A percentile compares a stretch with the other conserved stretches of the same genome.
Evolutionary conservation across 257 asterid species (phyloP).

Genomic region (Schizonepeta tenuifolia): DNA sequence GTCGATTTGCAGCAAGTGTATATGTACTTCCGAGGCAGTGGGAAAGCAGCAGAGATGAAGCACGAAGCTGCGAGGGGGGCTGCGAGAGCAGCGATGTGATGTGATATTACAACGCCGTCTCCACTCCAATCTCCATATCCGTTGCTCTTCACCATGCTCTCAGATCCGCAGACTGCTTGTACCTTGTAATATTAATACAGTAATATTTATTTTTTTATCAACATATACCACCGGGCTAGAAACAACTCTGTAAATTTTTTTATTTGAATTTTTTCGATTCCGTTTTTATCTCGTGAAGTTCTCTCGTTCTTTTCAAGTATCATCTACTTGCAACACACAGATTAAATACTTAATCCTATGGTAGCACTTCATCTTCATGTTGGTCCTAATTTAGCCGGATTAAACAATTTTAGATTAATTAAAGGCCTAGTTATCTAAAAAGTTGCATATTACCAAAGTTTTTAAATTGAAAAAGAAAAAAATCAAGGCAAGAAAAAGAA

Average conservation of each 20-base stretch:
- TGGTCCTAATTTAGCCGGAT: background rate
- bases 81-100: conserved; percentile 46
- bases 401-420: background rate
- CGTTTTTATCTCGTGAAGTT: background rate
- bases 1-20: conserved; percentile 77
- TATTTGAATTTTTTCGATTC: background rate
- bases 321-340: too few species aligned
- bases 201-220: background rate
- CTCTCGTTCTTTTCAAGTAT: background rate
- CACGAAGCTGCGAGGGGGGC: conserved; percentile 73
- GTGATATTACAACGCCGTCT: background rate
- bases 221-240: background rate
- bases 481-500: background rate
- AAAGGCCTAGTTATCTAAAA: background rate
- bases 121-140: background rate
- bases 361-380: background rate
- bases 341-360: too few species aligned
- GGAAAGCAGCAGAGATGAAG: conserved; percentile 80
- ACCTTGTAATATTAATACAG: conserved; percentile 12
- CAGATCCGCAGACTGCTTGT: background rate
- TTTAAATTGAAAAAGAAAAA: background rate
- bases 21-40: conserved; percentile 92
- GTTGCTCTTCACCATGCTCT: background rate
- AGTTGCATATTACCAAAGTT: background rate
- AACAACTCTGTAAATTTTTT: background rate